phyloP scores from a whole-genome alignment of 345 rosid genomes.

The Mercurialis annua region DNA sequence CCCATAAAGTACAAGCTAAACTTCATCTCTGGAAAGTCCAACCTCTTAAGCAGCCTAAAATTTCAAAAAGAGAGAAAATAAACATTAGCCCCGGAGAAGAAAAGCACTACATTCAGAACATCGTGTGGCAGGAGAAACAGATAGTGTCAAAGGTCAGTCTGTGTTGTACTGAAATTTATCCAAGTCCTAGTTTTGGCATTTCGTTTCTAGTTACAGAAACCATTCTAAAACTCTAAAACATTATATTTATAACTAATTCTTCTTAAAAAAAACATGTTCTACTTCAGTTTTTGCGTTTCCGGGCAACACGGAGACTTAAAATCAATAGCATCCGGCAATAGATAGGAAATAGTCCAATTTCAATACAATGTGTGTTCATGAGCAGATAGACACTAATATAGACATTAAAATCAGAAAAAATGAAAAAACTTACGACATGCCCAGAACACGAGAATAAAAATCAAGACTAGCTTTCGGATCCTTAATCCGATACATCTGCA shows the following conservation, averaged over 20 bases:
- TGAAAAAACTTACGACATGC: conserved; percentile 77
- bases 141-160: too few relatives aligned
- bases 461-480: conserved; percentile 89
- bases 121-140: background rate
- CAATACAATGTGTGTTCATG: background rate
- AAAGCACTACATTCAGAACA: background rate
- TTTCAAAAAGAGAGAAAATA: background rate
- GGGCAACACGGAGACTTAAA: too few relatives aligned
- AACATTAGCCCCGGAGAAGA: background rate
- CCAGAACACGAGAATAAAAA: conserved; percentile 85
- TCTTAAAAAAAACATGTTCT: too few relatives aligned
- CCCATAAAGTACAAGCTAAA: conserved; percentile 87
- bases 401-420: background rate
- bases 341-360: background rate
- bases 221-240: too few relatives aligned
- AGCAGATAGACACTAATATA: too few relatives aligned
- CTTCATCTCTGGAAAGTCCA: conserved; percentile 88
- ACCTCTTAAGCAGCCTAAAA: conserved; percentile 75
- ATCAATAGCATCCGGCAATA: background rate
- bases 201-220: too few relatives aligned
- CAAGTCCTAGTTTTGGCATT: too few relatives aligned
- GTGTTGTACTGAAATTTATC: too few relatives aligned
- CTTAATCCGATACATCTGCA: conserved; percentile 91
- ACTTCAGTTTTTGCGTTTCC: too few relatives aligned
- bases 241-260: too few relatives aligned